phyloP scores from a whole-genome alignment of 2,329 filamentous ascomycete species.

The Xylaria sp. region DNA sequence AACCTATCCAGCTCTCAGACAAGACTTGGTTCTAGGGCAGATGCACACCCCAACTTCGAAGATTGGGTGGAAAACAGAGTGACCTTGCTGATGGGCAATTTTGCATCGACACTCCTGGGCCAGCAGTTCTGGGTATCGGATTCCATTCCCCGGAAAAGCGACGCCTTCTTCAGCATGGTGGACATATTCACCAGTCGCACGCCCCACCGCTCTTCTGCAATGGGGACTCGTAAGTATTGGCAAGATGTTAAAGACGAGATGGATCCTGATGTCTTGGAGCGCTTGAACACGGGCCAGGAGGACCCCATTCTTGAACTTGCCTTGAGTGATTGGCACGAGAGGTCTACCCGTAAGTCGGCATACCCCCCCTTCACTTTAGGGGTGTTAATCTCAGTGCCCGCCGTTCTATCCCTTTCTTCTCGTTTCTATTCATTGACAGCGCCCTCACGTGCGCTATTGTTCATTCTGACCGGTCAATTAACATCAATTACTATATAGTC shows the following conservation, averaged over 20 bases:
- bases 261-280: too few species aligned
- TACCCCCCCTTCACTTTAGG: neutral
- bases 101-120: constrained; percentile 3
- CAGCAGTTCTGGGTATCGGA: constrained; percentile 5
- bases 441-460: too few species aligned
- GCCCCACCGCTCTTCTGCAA: neutral
- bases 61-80: neutral
- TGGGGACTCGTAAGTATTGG: too few species aligned
- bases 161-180: constrained; percentile 3
- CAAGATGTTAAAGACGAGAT: too few species aligned
- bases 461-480: neutral
- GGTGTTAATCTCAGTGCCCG: neutral
- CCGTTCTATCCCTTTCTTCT: neutral
- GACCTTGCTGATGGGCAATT: neutral
- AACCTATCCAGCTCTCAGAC: neutral
- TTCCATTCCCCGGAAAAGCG: constrained; percentile 6
- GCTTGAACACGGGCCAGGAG: neutral
- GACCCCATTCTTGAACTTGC: neutral
- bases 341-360: neutral
- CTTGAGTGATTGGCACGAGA: neutral
- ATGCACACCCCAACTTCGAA: neutral
- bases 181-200: neutral
- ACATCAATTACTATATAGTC: neutral
- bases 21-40: neutral
- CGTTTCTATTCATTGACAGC: neutral